Percentiles rank a stretch among this genome's conserved stretches.
These are phyloP conservation scores for Ganoderma lucidum DNA, from an alignment of 1,284 basidiomycete genomes.

Conservation along the genomic window DNA sequence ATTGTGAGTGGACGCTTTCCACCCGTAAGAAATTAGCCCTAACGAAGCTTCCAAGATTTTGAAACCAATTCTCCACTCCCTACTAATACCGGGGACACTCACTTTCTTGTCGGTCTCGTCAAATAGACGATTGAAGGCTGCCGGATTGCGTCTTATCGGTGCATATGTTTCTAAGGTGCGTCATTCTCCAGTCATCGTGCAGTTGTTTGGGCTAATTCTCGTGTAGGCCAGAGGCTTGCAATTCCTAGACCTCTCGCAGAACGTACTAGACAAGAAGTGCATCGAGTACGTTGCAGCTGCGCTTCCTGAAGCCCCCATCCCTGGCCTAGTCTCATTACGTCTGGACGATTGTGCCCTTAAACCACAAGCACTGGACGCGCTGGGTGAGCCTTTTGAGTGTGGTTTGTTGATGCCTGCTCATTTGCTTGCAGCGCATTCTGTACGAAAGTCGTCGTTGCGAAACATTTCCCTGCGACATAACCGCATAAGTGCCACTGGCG, in stretches of 20 bases:
- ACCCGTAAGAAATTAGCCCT: background rate
- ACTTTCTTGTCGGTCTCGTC: conserved; percentile 89
- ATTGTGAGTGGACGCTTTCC: conserved; percentile 55
- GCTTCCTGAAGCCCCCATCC: conserved; percentile 60
- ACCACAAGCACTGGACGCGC: conserved; percentile 74
- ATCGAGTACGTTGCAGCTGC: conserved; percentile 85
- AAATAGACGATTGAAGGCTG: conserved; percentile 82
- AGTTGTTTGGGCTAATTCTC: background rate
- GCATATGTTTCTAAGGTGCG: conserved; percentile 79
- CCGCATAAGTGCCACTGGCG: conserved; percentile 82
- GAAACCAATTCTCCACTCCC: conserved; percentile 90
- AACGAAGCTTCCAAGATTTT: conserved; percentile 58
- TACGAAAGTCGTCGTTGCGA: conserved; percentile 83
- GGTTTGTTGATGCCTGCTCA: background rate
- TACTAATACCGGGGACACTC: conserved; percentile 86
- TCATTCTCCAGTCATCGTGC: conserved; percentile 1
- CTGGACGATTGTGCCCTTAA: conserved; percentile 85
- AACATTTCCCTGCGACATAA: conserved; percentile 91
- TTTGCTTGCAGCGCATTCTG: conserved; percentile 67
- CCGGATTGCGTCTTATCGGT: conserved; percentile 85
- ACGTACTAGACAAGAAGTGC: conserved; percentile 83
- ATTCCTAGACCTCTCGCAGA: conserved; percentile 92
- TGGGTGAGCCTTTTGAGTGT: conserved; percentile 57
- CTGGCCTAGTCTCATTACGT: conserved; percentile 77
- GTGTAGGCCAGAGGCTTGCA: conserved; percentile 74